Evolutionary conservation across 345 rosid species (phyloP).

Genomic region (Salix brachista): DNA sequence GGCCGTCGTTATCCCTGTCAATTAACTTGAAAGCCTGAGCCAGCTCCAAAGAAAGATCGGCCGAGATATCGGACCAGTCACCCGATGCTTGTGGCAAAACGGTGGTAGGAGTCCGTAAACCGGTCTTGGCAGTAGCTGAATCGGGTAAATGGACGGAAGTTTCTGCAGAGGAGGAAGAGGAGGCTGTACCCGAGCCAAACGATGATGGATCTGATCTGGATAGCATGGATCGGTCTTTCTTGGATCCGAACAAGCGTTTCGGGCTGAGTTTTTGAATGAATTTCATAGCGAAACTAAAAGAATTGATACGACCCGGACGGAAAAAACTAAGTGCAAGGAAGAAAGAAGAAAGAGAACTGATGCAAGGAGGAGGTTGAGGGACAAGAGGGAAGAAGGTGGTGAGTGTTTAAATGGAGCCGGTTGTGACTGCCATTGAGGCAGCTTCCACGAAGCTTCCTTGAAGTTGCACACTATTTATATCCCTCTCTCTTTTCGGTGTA

Average conservation of each 20-base stretch:
- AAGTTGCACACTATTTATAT: background rate
- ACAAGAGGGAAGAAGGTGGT: slow-evolving; percentile 24
- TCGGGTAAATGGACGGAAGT: slow-evolving; percentile 23
- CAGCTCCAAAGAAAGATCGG: slow-evolving; percentile 34
- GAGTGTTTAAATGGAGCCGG: slow-evolving; percentile 44
- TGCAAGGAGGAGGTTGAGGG: background rate
- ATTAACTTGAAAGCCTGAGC: slow-evolving; percentile 47
- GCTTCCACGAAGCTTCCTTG: slow-evolving; percentile 80
- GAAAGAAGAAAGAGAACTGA: background rate
- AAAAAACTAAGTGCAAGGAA: background rate
- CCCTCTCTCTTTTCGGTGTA: no score
- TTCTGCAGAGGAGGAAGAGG: slow-evolving; percentile 34
- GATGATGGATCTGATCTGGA: slow-evolving; percentile 63
- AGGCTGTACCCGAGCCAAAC: slow-evolving; percentile 36
- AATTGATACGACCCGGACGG: background rate
- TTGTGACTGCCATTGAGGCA: slow-evolving; percentile 41
- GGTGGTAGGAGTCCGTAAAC: slow-evolving; percentile 58
- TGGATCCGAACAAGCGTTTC: slow-evolving; percentile 52
- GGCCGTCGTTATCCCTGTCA: slow-evolving; percentile 56
- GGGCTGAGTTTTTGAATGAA: slow-evolving; percentile 52
- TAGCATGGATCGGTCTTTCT: slow-evolving; percentile 35
- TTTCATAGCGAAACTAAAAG: slow-evolving; percentile 32
- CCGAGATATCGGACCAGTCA: slow-evolving; percentile 42
- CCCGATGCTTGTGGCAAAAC: slow-evolving; percentile 48
- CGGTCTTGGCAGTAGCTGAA: slow-evolving; percentile 5